Evolutionary conservation across 148 eudicot genomes (phyloP), one percentile per base, ranked within the genome.

Genomic region (Rhododendron henanense): DNA sequence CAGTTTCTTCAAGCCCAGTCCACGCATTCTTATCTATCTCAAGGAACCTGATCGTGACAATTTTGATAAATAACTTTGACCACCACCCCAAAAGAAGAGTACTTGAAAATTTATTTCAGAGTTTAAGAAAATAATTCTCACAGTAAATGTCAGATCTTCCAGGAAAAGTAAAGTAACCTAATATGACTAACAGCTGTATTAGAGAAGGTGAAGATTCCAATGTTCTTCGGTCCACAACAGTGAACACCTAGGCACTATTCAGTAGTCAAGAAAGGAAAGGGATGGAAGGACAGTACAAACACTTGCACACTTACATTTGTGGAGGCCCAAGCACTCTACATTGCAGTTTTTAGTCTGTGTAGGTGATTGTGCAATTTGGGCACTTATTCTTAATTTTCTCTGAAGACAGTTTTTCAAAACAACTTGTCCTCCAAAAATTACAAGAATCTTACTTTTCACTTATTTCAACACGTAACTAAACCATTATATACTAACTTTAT

Each of bases 1-100:
- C 92, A 81, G 98, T 95, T 88, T 95, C 94, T 93, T 95, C 96
- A 82, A 97, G 92, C 85, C 96, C 98, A 47, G 83, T 50, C 99
- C 99, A 97, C 2, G 96, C 98, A 28, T 71, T 82, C 35, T 86
- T 63, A 45, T 97, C 94, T 77, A 97, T 93, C 85, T 93, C 95
- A 81, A 95, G 88, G 87, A 88, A 94, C 94, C 99, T 97, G 87
- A 80, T 77, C 85, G 55, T 28, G 39, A 67, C 33, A 83, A 81
- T 51, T 51, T 39, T 28, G 61, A 10, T 74, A 53, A 14, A 47
- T 19, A 59, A 61, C 45, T 25, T 57, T 35, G 51, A 73, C 1
- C 55, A 0, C 10, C 71, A 19, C n/a, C 83, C 83, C 85, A 50
- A 50, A 15, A 16, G 57, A 79, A 48, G 19, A 16, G 18, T 31